Evolutionary conservation across 805 yeast genomes (phyloP), one percentile per base, ranked within the genome.

Genomic region (Saccharomyces cerevisiae): DNA sequence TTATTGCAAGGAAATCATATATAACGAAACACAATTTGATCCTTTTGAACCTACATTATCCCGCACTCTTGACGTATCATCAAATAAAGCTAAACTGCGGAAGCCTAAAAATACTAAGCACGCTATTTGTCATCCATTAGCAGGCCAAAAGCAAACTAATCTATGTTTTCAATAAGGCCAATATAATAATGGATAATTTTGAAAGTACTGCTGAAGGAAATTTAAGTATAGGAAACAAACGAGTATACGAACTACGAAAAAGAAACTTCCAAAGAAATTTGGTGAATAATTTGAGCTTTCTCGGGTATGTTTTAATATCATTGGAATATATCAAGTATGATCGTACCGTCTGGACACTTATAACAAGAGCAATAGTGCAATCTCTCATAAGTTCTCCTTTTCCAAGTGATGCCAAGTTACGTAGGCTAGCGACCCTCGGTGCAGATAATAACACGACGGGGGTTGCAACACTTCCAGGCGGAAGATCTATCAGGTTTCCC

Each of bases 301-400:
- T 68, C 28, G 69, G 69, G 1, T 64, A 59, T 49, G 32, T 61
- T 1, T 26, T 61, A n/a, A 65, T 68, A 26, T 51, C 61, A 8
- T 47, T 63, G 29, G 62, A 64, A 46, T 65, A 67, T 48, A 53
- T 67, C 50, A 68, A 68, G 51, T 67, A 56, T 55, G 69, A 66
- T 11, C 56, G 67, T 26, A 57, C 61, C 1, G 54, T 64, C 9
- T 55, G 59, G 61, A 53, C 58, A 2, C 63, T 76, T 3, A 41
- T 64, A 1, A 26, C 72, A 10, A 62, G 81, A 58, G 55, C 70
- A 10, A 56, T 67, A 4, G 65, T 73, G 1, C 80, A 78, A 48
- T 64, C 73, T 6, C 59, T 76, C 17, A 52, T 77, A 29, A 55
- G 73, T 0, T 68, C 71, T 26, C 79, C 81, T 0, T 79, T 77